Conservation (phyloP, 164 flowering plant species). For the Saururus chinensis region DNA sequence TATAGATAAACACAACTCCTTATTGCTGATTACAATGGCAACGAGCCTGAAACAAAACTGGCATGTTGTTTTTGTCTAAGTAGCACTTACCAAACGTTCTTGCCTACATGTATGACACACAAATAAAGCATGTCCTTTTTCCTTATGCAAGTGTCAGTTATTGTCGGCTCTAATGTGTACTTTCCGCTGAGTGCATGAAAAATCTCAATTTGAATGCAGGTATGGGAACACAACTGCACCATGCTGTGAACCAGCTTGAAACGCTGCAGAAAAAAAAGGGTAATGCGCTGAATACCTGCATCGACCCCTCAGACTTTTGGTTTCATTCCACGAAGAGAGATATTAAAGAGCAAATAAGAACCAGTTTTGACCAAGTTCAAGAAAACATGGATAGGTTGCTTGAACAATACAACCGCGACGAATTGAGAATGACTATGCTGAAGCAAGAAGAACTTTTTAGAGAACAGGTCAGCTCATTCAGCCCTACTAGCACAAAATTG, state of each 20-base stretch:
- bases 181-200: too few relatives aligned
- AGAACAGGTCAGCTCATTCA: slow-evolving; percentile 43
- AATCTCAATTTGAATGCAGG: slow-evolving; percentile 20
- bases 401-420: slow-evolving; percentile 31
- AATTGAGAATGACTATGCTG: slow-evolving; percentile 45
- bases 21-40: too few relatives aligned
- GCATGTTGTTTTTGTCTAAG: too few relatives aligned
- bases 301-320: slow-evolving; percentile 14
- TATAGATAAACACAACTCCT: too few relatives aligned
- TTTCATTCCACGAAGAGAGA: slow-evolving; percentile 6
- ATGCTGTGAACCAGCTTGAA: slow-evolving; percentile 22
- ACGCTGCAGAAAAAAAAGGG: slow-evolving; percentile 9
- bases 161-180: background rate
- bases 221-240: slow-evolving; percentile 51
- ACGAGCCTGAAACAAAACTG: too few relatives aligned
- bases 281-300: slow-evolving; percentile 6
- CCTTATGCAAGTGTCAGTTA: background rate
- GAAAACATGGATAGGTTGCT: slow-evolving; percentile 34
- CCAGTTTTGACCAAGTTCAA: slow-evolving; percentile 13
- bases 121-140: too few relatives aligned
- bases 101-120: too few relatives aligned
- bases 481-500: background rate
- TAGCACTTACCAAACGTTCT: too few relatives aligned
- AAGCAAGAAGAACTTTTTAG: slow-evolving; percentile 56
- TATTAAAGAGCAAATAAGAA: slow-evolving; percentile 6